Conservation (phyloP, 2,329 filamentous ascomycete species). For the Truncatella angustata region DNA sequence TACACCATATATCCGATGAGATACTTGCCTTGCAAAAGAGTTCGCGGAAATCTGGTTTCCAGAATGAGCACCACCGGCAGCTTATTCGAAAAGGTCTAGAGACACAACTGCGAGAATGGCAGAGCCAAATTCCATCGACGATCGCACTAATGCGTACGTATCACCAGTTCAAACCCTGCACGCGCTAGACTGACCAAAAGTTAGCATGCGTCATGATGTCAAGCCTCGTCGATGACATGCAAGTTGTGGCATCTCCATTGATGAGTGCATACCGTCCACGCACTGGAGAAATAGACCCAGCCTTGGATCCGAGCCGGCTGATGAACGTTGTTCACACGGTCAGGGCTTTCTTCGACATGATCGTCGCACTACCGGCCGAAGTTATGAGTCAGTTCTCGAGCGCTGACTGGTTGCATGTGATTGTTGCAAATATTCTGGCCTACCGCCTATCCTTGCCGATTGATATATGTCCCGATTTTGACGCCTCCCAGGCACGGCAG, state of each 20-base stretch:
- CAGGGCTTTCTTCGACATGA: conserved; percentile 31
- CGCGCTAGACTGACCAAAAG: not conserved
- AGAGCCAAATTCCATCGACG: conserved; percentile 32
- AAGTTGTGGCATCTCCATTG: conserved; percentile 37
- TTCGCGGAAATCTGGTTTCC: conserved; percentile 21
- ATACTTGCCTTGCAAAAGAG: conserved; percentile 29
- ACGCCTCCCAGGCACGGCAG: conserved; percentile 36
- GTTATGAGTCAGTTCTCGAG: conserved; percentile 36
- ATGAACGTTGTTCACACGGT: conserved; percentile 20
- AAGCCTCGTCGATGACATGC: conserved; percentile 35
- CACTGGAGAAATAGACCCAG: conserved; percentile 16
- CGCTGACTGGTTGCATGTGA: conserved; percentile 42
- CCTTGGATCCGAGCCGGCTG: conserved; percentile 18
- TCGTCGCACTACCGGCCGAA: conserved; percentile 19
- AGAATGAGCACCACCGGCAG: conserved; percentile 37
- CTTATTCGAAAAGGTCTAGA: conserved; percentile 48
- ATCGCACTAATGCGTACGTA: conserved; percentile 28
- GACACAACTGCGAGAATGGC: conserved; percentile 42
- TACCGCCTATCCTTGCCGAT: conserved; percentile 47
- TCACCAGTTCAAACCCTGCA: not conserved
- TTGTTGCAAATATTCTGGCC: conserved; percentile 39
- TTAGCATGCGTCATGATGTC: conserved; percentile 33
- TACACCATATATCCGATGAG: conserved; percentile 39
- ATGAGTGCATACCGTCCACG: conserved; percentile 21
- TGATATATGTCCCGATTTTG: conserved; percentile 32